Base-by-base conservation (phyloP, 2,329 filamentous ascomycete species). In the Phaeophleospora eucalypticola region DNA sequence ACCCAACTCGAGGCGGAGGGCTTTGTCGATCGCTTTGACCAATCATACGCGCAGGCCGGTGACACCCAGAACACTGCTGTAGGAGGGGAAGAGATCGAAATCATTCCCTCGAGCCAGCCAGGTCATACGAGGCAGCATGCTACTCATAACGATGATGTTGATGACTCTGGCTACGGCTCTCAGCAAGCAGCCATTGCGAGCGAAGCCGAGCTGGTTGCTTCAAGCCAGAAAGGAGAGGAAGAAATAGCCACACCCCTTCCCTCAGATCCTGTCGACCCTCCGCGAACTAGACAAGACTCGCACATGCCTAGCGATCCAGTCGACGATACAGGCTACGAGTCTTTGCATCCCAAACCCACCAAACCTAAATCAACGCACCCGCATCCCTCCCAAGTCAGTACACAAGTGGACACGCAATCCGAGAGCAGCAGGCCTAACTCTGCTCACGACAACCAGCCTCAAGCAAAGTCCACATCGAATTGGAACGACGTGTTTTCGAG, bases 1-100 rank as follows among this genome's bases (percentile, higher is more conserved):
- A 54, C 51, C 14, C 53, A 52, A 35, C 20, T 51, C 19, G 32
- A 44, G 24, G 33, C 43, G n/a, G 46, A 50, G 27, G 18, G 37
- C 4, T 39, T 41, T 21, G 15, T 34, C 24, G n/a, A 16, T 16
- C 16, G 39, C 24, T 32, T 18, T 9, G 27, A 14, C 12, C 1
- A 44, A 40, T 14, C 17, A 24, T 6, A 32, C 4, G 2, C 15
- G 2, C n/a, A 45, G 12, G 35, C 24, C 16, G n/a, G 29, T 19
- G 40, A 19, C 20, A 18, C 16, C n/a, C n/a, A 20, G 32, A 8
- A 42, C 6, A 6, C 7, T 8, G 14, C 14, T 15, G 34, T 8
- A 36, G 34, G 34, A 17, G 15, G 19, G 24, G 16, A 42, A 9
- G 20, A 36, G 35, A 20, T 40, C 6, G 12, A 41, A 15, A 20